phyloP scores from a whole-genome alignment of 2,329 filamentous ascomycete genomes.

The Geoglossum cookeanum region DNA sequence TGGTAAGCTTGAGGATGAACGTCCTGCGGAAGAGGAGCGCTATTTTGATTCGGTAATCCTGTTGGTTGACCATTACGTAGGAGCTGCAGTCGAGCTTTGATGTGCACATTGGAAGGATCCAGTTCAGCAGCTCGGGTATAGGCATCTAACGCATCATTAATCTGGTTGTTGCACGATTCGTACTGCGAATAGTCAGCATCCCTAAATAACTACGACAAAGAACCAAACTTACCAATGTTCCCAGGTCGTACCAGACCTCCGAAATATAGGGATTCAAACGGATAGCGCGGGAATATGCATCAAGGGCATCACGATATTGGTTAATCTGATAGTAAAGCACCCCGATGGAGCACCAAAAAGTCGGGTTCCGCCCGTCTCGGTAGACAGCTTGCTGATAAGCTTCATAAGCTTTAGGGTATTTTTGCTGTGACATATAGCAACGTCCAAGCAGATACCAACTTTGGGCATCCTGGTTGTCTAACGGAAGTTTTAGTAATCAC shows the following conservation, averaged over 20 bases:
- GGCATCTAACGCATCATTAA: slow-evolving; percentile 84
- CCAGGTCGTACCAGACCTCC: slow-evolving; percentile 97
- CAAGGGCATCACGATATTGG: slow-evolving; percentile 92
- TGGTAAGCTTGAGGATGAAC: slow-evolving; percentile 93
- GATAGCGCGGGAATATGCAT: slow-evolving; percentile 93
- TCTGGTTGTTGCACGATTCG: slow-evolving; percentile 98
- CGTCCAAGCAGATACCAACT: slow-evolving; percentile 96
- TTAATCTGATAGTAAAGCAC: slow-evolving; percentile 99
- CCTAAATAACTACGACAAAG: slow-evolving; percentile 5
- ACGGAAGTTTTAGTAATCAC: slow-evolving; percentile 5
- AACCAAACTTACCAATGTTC: slow-evolving; percentile 57
- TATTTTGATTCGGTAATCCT: slow-evolving; percentile 50
- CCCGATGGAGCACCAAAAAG: slow-evolving; percentile 98
- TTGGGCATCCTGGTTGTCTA: slow-evolving; percentile 86
- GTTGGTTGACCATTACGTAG: slow-evolving; percentile 59
- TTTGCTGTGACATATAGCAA: slow-evolving; percentile 98
- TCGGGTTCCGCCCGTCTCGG: slow-evolving; percentile 89
- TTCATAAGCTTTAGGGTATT: slow-evolving; percentile 96
- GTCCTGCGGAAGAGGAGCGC: slow-evolving; percentile 79
- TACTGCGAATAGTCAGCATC: slow-evolving; percentile 40
- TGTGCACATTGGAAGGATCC: slow-evolving; percentile 82
- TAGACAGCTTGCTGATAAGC: slow-evolving; percentile 98
- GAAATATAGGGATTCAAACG: slow-evolving; percentile 95
- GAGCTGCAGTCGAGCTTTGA: slow-evolving; percentile 83
- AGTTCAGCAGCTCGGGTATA: slow-evolving; percentile 89